Conservation (phyloP, 2,329 filamentous ascomycete species). For the Aureobasidium sp. region DNA sequence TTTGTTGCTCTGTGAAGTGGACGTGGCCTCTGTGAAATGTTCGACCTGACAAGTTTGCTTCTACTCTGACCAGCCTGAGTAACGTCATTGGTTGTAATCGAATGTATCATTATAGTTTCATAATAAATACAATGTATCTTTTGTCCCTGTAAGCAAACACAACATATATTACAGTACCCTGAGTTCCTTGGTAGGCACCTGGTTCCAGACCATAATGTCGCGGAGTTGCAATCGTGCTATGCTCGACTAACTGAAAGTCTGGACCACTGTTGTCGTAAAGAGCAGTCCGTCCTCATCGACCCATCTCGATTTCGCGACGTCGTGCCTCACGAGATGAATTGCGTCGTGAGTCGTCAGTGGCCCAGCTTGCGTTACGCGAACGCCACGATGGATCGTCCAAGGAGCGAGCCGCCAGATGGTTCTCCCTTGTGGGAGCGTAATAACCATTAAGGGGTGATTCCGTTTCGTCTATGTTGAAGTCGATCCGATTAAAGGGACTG, state of each 20-base stretch:
- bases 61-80: not conserved
- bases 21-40: not conserved
- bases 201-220: not conserved
- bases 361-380: not conserved
- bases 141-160: not conserved
- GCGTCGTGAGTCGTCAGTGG: not conserved
- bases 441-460: conserved; percentile 13
- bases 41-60: not conserved
- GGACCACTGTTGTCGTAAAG: not conserved
- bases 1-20: not conserved
- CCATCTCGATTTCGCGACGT: conserved; percentile 11
- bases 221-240: too few species aligned
- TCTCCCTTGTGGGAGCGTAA: not conserved
- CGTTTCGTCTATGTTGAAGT: conserved; percentile 15
- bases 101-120: not conserved
- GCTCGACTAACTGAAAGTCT: too few species aligned
- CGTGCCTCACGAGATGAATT: conserved; percentile 3
- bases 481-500: conserved; percentile 16
- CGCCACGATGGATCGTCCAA: not conserved
- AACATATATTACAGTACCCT: not conserved
- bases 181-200: not conserved
- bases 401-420: not conserved
- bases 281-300: not conserved
- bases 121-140: not conserved
- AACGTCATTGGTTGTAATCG: not conserved